Percentiles rank a stretch among this genome's conserved stretches.
phyloP scores from a whole-genome alignment of 2,329 filamentous ascomycete species.

The Botryotinia narcissicola region DNA sequence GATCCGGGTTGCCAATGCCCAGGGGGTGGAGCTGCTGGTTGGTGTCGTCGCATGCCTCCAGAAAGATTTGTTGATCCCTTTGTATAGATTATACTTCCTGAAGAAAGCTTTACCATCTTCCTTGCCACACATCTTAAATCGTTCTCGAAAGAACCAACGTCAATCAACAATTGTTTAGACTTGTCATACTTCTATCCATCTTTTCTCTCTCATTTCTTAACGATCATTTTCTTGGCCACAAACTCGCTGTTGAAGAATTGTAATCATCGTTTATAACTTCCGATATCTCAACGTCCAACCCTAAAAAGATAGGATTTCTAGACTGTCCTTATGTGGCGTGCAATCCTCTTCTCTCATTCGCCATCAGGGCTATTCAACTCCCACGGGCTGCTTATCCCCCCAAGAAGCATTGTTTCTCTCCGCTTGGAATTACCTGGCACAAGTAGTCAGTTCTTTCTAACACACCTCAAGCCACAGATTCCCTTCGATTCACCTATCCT shows the following conservation, averaged over 20 bases:
- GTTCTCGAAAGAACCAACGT: slow-evolving; percentile 4
- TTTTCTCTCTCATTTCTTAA: slow-evolving; percentile 1
- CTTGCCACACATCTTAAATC: slow-evolving; percentile 24
- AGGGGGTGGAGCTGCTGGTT: slow-evolving; percentile 34
- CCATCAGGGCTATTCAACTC: slow-evolving; percentile 29
- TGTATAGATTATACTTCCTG: slow-evolving; percentile 30
- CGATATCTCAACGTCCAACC: slow-evolving; percentile 20
- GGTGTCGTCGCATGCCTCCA: slow-evolving; percentile 34
- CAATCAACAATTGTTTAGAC: slow-evolving; percentile 4
- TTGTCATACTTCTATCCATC: slow-evolving; percentile 3
- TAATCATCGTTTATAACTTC: slow-evolving; percentile 20
- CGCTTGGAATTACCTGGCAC: slow-evolving; percentile 33
- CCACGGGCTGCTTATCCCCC: slow-evolving; percentile 32
- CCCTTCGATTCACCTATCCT: slow-evolving; percentile 27
- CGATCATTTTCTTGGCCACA: neutral
- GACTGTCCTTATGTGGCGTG: slow-evolving; percentile 33
- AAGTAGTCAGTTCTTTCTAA: slow-evolving; percentile 24
- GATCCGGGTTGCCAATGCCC: slow-evolving; percentile 29
- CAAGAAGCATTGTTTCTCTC: slow-evolving; percentile 28
- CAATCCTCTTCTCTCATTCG: slow-evolving; percentile 32
- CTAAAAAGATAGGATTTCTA: slow-evolving; percentile 24
- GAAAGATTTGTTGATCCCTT: slow-evolving; percentile 27
- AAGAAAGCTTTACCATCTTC: slow-evolving; percentile 27
- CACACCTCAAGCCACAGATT: slow-evolving; percentile 34
- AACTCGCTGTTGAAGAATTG: slow-evolving; percentile 19